phyloP scores from a whole-genome alignment of 805 yeast genomes.

The Zygosaccharomyces bisporus region DNA sequence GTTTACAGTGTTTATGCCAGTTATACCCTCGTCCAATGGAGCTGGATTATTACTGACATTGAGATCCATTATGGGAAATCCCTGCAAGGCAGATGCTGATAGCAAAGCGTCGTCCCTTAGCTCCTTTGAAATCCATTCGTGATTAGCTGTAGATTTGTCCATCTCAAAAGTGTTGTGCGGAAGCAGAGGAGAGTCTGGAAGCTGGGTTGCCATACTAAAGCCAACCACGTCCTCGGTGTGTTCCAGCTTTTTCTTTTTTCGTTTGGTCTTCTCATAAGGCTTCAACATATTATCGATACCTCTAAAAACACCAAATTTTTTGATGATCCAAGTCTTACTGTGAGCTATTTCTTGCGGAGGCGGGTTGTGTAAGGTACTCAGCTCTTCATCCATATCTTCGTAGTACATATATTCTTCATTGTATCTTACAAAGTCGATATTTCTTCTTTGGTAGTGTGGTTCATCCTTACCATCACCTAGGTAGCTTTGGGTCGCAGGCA shows the following conservation, averaged over 20 bases:
- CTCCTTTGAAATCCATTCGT: slow-evolving; percentile 70
- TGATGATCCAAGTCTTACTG: slow-evolving; percentile 51
- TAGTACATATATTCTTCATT: slow-evolving; percentile 65
- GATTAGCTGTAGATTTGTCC: slow-evolving; percentile 25
- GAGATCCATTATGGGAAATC: slow-evolving; percentile 17
- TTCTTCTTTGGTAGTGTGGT: slow-evolving; percentile 63
- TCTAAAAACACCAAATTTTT: slow-evolving; percentile 82
- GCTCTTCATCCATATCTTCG: slow-evolving; percentile 75
- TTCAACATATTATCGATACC: slow-evolving; percentile 37
- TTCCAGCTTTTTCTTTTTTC: slow-evolving; percentile 4
- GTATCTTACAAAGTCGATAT: slow-evolving; percentile 71
- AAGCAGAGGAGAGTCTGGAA: slow-evolving; percentile 5
- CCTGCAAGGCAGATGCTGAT: slow-evolving; percentile 63
- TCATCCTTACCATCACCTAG: slow-evolving; percentile 32
- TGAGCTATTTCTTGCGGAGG: slow-evolving; percentile 40
- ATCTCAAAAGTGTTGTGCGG: slow-evolving; percentile 9
- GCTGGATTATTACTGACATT: slow-evolving; percentile 2
- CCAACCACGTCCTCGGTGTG: neutral
- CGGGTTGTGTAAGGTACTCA: slow-evolving; percentile 45
- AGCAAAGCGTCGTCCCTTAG: slow-evolving; percentile 66
- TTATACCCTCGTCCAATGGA: slow-evolving; percentile 2
- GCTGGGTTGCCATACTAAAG: neutral
- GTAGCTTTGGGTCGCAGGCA: slow-evolving; percentile 12
- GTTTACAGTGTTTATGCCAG: neutral
- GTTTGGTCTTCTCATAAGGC: slow-evolving; percentile 16